Evolutionary conservation across 768 basidiomycete species (phyloP).

Genomic region (Leucocoprinus sp.): DNA sequence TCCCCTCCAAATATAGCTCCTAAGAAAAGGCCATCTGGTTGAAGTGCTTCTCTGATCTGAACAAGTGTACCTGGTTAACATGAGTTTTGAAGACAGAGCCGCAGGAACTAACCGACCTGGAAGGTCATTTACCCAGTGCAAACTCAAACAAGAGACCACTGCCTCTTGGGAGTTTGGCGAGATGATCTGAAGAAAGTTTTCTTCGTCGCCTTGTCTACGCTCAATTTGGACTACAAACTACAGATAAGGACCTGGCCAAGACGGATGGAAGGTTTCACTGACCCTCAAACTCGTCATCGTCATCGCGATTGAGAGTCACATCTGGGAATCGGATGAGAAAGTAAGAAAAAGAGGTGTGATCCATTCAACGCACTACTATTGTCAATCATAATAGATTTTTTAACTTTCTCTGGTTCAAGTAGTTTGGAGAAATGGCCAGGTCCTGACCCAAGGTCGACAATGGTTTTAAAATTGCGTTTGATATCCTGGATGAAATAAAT

Average conservation of each 20-base stretch:
- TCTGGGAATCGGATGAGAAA: slow-evolving; percentile 31
- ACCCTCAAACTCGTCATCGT: slow-evolving; percentile 79
- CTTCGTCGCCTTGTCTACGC: slow-evolving; percentile 79
- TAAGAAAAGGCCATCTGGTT: slow-evolving; percentile 90
- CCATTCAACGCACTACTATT: slow-evolving; percentile 55
- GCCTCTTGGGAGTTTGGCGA: slow-evolving; percentile 79
- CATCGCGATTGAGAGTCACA: slow-evolving; percentile 65
- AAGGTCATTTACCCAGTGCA: slow-evolving; percentile 98
- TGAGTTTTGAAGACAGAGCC: background rate
- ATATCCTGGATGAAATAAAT: slow-evolving; percentile 60
- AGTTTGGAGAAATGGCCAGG: slow-evolving; percentile 89
- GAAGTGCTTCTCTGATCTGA: slow-evolving; percentile 77
- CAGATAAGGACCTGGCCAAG: slow-evolving; percentile 7
- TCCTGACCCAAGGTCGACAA: slow-evolving; percentile 87
- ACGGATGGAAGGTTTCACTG: slow-evolving; percentile 11
- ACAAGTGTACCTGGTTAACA: slow-evolving; percentile 58
- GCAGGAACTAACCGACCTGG: slow-evolving; percentile 51
- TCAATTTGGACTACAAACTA: slow-evolving; percentile 57
- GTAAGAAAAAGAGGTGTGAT: background rate
- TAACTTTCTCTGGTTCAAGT: slow-evolving; percentile 55
- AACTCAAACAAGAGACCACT: slow-evolving; percentile 80
- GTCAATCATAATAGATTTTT: slow-evolving; percentile 80
- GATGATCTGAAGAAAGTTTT: slow-evolving; percentile 60
- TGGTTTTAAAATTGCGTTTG: slow-evolving; percentile 67
- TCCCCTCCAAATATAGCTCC: slow-evolving; percentile 95